phyloP scores from a whole-genome alignment of 805 yeast genomes.

The Metschnikowia orientalis region DNA sequence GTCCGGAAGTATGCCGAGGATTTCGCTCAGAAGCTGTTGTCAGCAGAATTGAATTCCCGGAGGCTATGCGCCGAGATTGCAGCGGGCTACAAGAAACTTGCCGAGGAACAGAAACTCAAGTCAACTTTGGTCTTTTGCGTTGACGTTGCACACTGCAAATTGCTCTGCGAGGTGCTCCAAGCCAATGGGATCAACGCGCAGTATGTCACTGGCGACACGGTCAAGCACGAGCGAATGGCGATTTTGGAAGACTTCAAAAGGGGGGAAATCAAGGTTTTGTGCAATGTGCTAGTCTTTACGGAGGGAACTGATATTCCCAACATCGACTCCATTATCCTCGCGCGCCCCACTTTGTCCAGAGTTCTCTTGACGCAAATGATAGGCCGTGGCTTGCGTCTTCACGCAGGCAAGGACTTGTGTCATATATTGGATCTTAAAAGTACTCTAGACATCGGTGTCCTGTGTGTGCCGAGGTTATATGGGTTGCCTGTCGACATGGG shows the following conservation, averaged over 20 bases:
- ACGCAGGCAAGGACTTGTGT: slow-evolving; percentile 59
- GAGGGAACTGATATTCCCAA: slow-evolving; percentile 95
- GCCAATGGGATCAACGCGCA: slow-evolving; percentile 62
- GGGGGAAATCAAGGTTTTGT: slow-evolving; percentile 64
- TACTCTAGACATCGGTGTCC: slow-evolving; percentile 48
- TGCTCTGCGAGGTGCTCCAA: slow-evolving; percentile 50
- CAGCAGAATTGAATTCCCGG: slow-evolving; percentile 51
- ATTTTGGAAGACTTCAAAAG: slow-evolving; percentile 54
- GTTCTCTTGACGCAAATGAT: slow-evolving; percentile 79
- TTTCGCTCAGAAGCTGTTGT: slow-evolving; percentile 48
- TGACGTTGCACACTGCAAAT: slow-evolving; percentile 60
- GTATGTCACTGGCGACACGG: slow-evolving; percentile 66
- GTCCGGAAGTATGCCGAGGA: slow-evolving; percentile 43
- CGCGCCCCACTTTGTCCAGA: slow-evolving; percentile 76
- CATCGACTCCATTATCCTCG: slow-evolving; percentile 73
- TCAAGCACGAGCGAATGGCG: slow-evolving; percentile 44
- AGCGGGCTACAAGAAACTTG: slow-evolving; percentile 42
- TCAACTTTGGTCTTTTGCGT: slow-evolving; percentile 78
- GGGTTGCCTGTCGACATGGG: slow-evolving; percentile 28
- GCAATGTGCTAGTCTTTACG: slow-evolving; percentile 87
- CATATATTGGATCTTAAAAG: slow-evolving; percentile 78
- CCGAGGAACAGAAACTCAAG: slow-evolving; percentile 36
- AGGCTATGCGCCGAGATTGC: slow-evolving; percentile 56
- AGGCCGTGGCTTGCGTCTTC: slow-evolving; percentile 78
- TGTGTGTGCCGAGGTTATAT: slow-evolving; percentile 51